Conservation (phyloP, 176 grass and related monocot species). For the Zizania latifolia region DNA sequence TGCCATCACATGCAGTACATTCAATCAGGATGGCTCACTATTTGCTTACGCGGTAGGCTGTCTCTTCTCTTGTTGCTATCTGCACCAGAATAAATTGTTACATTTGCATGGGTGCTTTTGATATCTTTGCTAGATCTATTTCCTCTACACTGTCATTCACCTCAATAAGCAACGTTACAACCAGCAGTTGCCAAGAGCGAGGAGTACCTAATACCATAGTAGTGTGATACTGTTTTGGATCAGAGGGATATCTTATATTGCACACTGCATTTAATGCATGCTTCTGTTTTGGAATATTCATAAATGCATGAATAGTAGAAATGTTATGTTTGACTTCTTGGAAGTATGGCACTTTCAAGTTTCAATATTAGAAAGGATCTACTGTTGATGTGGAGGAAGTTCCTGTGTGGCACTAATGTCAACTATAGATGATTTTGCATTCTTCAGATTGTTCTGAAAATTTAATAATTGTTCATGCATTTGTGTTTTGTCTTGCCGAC, state of each 20-base stretch:
- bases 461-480: not conserved
- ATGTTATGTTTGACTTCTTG: not conserved
- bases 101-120: conserved; percentile 4
- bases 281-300: not conserved
- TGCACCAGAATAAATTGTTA: not conserved
- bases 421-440: not conserved
- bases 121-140: conserved; percentile 7
- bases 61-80: conserved; percentile 20
- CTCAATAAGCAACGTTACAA: conserved; percentile 10
- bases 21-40: conserved; percentile 93
- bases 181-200: not conserved
- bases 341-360: not conserved
- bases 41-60: conserved; percentile 82
- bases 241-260: not conserved
- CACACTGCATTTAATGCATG: not conserved
- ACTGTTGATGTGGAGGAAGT: not conserved
- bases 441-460: conserved; percentile 9
- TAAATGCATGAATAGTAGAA: not conserved
- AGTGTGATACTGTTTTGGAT: not conserved
- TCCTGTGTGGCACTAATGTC: not conserved
- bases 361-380: conserved; percentile 8
- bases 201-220: not conserved
- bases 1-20: conserved; percentile 84
- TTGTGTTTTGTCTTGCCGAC: not conserved
- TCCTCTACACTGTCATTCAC: not conserved